Percentiles rank a stretch among this genome's conserved stretches.
Evolutionary conservation across 1,284 basidiomycete species (phyloP).

Genomic region (Schizophyllum commune): DNA sequence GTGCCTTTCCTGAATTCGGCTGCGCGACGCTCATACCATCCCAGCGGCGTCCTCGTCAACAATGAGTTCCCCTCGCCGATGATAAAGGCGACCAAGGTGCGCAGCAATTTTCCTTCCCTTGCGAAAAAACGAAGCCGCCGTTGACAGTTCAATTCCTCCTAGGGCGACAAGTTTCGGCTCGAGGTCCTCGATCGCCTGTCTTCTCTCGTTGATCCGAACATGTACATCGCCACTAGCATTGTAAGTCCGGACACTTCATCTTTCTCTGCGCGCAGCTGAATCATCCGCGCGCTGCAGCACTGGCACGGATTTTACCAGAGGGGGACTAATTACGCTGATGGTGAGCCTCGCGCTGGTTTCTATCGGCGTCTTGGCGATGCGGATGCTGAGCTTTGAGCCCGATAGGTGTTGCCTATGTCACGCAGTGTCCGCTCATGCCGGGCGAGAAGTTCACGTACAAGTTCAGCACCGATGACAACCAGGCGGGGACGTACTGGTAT

Average conservation of each 20-base stretch:
- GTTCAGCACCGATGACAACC: conserved; percentile 19
- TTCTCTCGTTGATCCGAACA: conserved; percentile 15
- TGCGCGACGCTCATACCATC: not conserved
- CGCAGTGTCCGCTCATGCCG: conserved; percentile 41
- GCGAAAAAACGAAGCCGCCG: not conserved
- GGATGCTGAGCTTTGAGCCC: not conserved
- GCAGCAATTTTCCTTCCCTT: not conserved
- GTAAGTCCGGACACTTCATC: conserved; percentile 10
- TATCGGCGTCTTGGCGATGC: conserved; percentile 1
- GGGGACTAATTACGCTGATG: conserved; percentile 23
- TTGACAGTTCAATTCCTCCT: not conserved
- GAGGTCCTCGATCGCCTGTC: conserved; percentile 25
- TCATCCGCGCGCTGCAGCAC: conserved; percentile 16
- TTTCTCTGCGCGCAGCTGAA: not conserved
- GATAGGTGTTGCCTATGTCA: conserved; percentile 14
- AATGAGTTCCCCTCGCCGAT: conserved; percentile 19
- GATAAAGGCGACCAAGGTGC: conserved; percentile 19
- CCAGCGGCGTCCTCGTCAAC: conserved; percentile 10
- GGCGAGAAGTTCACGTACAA: conserved; percentile 31
- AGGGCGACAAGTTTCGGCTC: conserved; percentile 22
- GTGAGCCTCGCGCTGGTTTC: conserved; percentile 12
- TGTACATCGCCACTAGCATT: conserved; percentile 27
- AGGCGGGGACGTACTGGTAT: conserved; percentile 39
- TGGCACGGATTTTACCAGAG: conserved; percentile 29
- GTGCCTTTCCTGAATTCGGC: not conserved